phyloP scores from a whole-genome alignment of 192 early-diverging fungal species.

The Entomortierella lignicola region DNA sequence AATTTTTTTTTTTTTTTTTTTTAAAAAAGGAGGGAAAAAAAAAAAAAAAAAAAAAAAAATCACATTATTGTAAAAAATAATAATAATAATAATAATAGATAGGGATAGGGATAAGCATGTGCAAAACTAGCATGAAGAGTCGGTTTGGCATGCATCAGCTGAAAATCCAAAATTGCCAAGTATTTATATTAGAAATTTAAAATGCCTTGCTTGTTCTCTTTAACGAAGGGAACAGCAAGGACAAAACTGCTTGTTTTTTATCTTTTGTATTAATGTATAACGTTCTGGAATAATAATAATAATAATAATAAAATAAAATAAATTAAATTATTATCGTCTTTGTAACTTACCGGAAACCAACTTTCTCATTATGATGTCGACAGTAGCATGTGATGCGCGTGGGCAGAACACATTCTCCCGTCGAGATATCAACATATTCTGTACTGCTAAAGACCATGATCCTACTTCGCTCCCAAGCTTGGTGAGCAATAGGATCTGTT shows the following conservation, averaged over 20 bases:
- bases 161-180: slow-evolving; percentile 18
- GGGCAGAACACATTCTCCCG: slow-evolving; percentile 81
- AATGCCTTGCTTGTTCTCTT: no score
- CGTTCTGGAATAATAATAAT: not conserved
- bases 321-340: no score
- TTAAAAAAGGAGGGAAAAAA: not conserved
- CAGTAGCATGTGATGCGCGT: slow-evolving; percentile 91
- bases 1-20: not conserved
- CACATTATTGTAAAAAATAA: slow-evolving; percentile 1
- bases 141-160: no score
- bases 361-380: slow-evolving; percentile 86
- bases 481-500: slow-evolving; percentile 58
- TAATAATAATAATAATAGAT: not conserved
- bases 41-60: no score
- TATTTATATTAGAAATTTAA: no score
- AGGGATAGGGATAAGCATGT: slow-evolving; percentile 27
- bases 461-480: slow-evolving; percentile 69
- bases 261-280: not conserved
- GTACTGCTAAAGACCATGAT: slow-evolving; percentile 84
- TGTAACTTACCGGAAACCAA: slow-evolving; percentile 68
- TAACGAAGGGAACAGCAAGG: no score
- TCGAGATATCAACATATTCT: slow-evolving; percentile 76
- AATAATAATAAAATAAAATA: not conserved
- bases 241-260: not conserved
- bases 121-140: not conserved